Percentiles rank a stretch among this genome's conserved stretches.
Evolutionary conservation across 75 land plant species (phyloP).

Genomic region (Isoetes taiwanensis): DNA sequence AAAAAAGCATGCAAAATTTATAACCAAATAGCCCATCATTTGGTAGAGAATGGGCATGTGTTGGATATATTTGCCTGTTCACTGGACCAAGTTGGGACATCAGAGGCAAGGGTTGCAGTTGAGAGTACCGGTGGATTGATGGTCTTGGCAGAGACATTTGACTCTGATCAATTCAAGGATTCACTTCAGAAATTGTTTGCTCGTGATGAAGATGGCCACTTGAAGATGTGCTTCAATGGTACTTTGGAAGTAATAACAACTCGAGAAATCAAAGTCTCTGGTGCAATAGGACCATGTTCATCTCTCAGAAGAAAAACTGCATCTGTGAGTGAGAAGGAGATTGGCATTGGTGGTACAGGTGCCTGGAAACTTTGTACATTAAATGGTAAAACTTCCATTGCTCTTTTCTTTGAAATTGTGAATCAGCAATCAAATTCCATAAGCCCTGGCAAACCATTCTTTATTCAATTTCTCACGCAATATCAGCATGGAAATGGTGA

Average conservation of each 20-base stretch:
- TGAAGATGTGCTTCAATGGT: slow-evolving; percentile 80
- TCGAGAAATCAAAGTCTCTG: slow-evolving; percentile 72
- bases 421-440: slow-evolving; percentile 30
- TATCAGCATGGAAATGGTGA: slow-evolving; percentile 60
- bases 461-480: slow-evolving; percentile 78
- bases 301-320: slow-evolving; percentile 43
- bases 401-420: slow-evolving; percentile 70
- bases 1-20: slow-evolving; percentile 56
- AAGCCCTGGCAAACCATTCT: slow-evolving; percentile 55
- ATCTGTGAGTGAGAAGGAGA: slow-evolving; percentile 65
- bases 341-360: slow-evolving; percentile 74
- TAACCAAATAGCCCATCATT: slow-evolving; percentile 35
- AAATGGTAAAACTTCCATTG: slow-evolving; percentile 58
- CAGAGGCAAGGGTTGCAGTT: slow-evolving; percentile 61
- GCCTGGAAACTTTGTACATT: slow-evolving; percentile 79
- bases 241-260: slow-evolving; percentile 78
- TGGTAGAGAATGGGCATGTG: slow-evolving; percentile 45
- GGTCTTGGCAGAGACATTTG: slow-evolving; percentile 77
- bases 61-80: slow-evolving; percentile 95
- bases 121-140: slow-evolving; percentile 81
- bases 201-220: slow-evolving; percentile 43
- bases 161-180: slow-evolving; percentile 78
- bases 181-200: slow-evolving; percentile 61
- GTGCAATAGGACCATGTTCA: slow-evolving; percentile 89
- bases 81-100: slow-evolving; percentile 86